Percentiles rank a stretch among this genome's conserved stretches.
Evolutionary conservation across 805 yeast genomes (phyloP).

Genomic region (Candida nanaspora): DNA sequence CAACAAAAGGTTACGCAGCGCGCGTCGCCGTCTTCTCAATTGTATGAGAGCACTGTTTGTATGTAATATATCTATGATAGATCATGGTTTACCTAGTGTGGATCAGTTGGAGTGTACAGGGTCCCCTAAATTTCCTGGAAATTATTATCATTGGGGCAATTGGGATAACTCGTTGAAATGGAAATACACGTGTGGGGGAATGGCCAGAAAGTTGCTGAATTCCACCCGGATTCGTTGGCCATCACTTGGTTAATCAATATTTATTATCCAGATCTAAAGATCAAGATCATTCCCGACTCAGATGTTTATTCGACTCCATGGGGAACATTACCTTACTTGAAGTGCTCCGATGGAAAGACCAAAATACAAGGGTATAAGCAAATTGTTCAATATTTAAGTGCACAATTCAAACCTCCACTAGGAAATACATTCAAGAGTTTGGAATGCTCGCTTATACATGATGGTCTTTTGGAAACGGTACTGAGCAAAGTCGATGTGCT

Average conservation of each 20-base stretch:
- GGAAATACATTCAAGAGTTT: constrained; percentile 7
- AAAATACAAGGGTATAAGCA: constrained; percentile 33
- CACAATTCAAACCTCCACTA: not conserved
- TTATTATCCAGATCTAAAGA: constrained; percentile 16
- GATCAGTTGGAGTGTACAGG: no score
- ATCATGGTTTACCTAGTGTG: no score
- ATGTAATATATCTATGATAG: no score
- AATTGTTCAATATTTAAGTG: constrained; percentile 28
- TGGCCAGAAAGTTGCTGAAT: constrained; percentile 28
- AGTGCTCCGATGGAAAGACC: not conserved
- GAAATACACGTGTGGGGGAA: constrained; percentile 39
- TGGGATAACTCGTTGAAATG: constrained; percentile 4
- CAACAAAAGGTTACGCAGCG: no score
- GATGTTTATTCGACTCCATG: constrained; percentile 48
- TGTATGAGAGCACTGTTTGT: no score
- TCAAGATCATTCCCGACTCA: constrained; percentile 44
- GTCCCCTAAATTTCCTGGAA: no score
- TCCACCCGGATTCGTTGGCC: constrained; percentile 49
- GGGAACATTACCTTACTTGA: constrained; percentile 43
- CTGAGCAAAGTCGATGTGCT: constrained; percentile 35
- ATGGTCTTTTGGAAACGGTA: constrained; percentile 36
- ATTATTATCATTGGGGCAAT: no score
- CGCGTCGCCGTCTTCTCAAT: no score
- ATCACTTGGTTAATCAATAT: constrained; percentile 32
- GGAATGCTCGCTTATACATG: constrained; percentile 32